A percentile compares a stretch with the other conserved stretches of the same genome.
phyloP scores from a whole-genome alignment of 495 filamentous ascomycete genomes.

The Talaromyces liani region DNA sequence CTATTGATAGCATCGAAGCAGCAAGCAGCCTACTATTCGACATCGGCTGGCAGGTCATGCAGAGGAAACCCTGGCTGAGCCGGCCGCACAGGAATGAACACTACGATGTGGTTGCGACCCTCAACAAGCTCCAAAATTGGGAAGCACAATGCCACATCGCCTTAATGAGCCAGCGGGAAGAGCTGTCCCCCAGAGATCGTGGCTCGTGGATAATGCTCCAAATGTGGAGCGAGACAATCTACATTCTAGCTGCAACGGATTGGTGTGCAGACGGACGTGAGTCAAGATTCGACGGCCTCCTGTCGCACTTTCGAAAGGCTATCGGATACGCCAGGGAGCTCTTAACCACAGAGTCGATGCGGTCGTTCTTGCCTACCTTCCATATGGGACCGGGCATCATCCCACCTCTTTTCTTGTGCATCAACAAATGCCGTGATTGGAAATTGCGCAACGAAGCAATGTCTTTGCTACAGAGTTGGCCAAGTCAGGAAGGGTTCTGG shows the following conservation, averaged over 20 bases:
- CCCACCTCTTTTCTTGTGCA: conserved; percentile 12
- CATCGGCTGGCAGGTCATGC: background rate
- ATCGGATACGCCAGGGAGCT: conserved; percentile 9
- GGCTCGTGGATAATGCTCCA: conserved; percentile 8
- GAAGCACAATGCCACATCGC: background rate
- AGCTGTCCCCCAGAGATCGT: background rate
- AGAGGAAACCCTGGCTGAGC: background rate
- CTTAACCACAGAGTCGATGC: background rate
- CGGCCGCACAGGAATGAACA: background rate
- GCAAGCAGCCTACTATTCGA: background rate
- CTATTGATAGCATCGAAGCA: background rate
- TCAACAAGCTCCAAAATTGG: conserved; percentile 8
- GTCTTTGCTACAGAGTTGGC: conserved; percentile 7
- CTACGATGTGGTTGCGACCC: background rate
- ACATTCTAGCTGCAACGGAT: conserved; percentile 9
- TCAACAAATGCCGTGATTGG: conserved; percentile 14
- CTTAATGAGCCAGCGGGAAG: background rate
- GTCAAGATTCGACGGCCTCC: conserved; percentile 10
- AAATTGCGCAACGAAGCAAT: conserved; percentile 11
- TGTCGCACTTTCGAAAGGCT: conserved; percentile 6
- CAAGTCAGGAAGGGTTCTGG: conserved; percentile 12
- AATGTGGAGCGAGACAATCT: conserved; percentile 12
- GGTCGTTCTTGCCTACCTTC: conserved; percentile 10
- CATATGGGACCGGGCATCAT: conserved; percentile 13
- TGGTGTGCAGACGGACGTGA: background rate